These are phyloP conservation scores for Plantago major DNA, from an alignment of 257 asterid species.

Conservation along the genomic window DNA sequence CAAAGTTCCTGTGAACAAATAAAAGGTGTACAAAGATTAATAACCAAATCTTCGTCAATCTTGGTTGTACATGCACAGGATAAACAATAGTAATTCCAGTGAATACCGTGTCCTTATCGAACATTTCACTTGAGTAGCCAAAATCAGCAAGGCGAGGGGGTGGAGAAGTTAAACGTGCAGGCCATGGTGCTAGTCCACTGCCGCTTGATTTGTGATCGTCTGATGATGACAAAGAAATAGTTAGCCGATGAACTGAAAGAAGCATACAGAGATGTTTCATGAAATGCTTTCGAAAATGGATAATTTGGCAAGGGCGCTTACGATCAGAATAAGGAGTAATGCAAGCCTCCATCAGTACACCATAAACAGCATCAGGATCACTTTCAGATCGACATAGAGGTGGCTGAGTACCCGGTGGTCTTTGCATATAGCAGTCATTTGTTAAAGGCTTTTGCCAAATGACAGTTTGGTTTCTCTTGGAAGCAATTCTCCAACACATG, in stretches of 20 bases:
- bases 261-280: neutral
- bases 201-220: constrained; percentile 84
- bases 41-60: neutral
- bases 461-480: constrained; percentile 77
- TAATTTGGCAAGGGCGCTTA: constrained; percentile 36
- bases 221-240: constrained; percentile 28
- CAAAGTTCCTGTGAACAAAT: constrained; percentile 26
- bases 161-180: constrained; percentile 74
- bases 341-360: constrained; percentile 83
- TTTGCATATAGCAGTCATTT: constrained; percentile 41
- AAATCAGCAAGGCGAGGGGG: constrained; percentile 98
- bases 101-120: constrained; percentile 80
- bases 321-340: constrained; percentile 88
- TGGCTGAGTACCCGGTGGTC: constrained; percentile 78
- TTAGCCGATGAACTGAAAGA: constrained; percentile 1
- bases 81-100: neutral
- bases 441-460: constrained; percentile 90
- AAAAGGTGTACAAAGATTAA: neutral
- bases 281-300: neutral
- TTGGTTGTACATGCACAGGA: neutral
- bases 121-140: constrained; percentile 84
- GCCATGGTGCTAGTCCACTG: constrained; percentile 95
- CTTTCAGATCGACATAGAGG: constrained; percentile 84
- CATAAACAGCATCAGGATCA: constrained; percentile 94
- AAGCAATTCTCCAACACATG: constrained; percentile 94